These are phyloP conservation scores for Botrytis deweyae DNA, from an alignment of 2,329 filamentous ascomycete genomes.

Conservation along the genomic window DNA sequence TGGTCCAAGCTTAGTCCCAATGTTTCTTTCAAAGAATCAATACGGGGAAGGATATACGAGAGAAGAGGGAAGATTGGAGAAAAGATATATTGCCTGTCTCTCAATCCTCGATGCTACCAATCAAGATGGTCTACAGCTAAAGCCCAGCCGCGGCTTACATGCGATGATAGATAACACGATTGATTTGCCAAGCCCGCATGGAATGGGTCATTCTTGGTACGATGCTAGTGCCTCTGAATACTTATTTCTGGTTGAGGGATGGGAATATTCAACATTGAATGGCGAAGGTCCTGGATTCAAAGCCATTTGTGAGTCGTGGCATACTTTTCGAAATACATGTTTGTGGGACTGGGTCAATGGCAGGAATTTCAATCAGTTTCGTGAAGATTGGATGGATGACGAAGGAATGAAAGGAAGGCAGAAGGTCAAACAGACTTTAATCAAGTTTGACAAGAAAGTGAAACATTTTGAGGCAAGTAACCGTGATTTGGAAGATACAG, in stretches of 20 bases:
- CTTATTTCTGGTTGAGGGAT: background rate
- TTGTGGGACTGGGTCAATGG: background rate
- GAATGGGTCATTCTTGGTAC: background rate
- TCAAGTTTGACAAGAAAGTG: background rate
- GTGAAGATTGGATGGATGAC: background rate
- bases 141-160: background rate
- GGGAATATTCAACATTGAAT: background rate
- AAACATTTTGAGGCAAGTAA: background rate
- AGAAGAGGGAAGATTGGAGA: background rate
- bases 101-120: background rate
- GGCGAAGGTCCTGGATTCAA: background rate
- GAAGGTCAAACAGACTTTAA: background rate
- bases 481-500: no score
- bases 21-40: background rate
- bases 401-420: background rate
- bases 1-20: background rate
- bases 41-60: background rate
- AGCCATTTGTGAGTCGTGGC: conserved; percentile 1
- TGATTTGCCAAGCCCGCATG: background rate
- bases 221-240: background rate
- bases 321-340: background rate
- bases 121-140: background rate
- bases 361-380: background rate
- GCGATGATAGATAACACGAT: background rate
- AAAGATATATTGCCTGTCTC: background rate